Evolutionary conservation across 495 filamentous ascomycete genomes (phyloP), one percentile per base, ranked within the genome.

Genomic region (Aspergillus saccharolyticus): DNA sequence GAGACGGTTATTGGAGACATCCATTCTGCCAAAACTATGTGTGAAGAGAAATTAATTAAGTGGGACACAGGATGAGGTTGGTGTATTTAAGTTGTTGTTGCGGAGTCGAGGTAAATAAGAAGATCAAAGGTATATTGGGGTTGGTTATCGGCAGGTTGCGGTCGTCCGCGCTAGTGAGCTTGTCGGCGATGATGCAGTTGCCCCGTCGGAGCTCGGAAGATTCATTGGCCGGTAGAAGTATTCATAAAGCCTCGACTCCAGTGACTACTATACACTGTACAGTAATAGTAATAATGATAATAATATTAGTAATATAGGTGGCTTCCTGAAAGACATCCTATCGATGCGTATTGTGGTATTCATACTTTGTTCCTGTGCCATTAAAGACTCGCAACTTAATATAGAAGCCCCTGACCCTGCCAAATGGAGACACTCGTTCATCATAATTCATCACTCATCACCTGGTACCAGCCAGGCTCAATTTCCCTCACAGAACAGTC

Each of bases 1-100:
- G 66, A 91, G 83, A 25, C 86, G 83, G 66, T 88, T 78, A 60
- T 63, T 70, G 22, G 74, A 72, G 78, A 68, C 85, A 79, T 68
- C 74, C 74, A 77, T 77, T 43, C 43, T 54, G 25, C 25, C 25
- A 3, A 28, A 28, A 9, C 25, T 28, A 9, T n/a, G n/a, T n/a
- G 9, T 28, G 4, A 28, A 28, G 25, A 3, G 25, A 4, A 55
- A 47, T 77, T 39, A 12, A 39, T 2, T 39, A 12, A 39, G 33
- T 12, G 33, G 14, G 33, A 6, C 4, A 39, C 7, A 39, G 4
- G 33, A 12, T 39, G 5, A 12, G 2, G 33, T 72, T 16, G 45
- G 17, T 42, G 42, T 49, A 8, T 7, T 22, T 12, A 28, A 4
- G 4, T 28, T 17, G 46, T 24, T 4, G 18, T n/a, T 43, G 17